These are phyloP conservation scores for Gonapodya sp. DNA, from an alignment of 192 early-diverging fungal species.

Conservation along the genomic window DNA sequence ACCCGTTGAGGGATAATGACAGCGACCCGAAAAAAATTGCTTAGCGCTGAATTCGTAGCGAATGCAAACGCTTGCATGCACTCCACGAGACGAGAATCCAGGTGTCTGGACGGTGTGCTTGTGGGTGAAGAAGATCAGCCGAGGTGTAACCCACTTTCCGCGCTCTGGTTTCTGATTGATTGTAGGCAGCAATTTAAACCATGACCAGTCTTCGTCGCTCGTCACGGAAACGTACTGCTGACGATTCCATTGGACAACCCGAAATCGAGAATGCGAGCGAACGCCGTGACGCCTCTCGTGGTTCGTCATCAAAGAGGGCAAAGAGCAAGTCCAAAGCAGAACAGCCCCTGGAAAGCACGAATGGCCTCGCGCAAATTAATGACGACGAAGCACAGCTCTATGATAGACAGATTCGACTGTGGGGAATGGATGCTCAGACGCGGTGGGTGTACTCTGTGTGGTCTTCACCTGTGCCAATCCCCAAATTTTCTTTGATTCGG, in stretches of 20 bases:
- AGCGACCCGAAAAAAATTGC: no score
- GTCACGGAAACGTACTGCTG: neutral
- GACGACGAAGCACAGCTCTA: conserved; percentile 86
- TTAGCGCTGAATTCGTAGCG: no score
- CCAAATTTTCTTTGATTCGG: neutral
- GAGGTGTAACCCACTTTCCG: no score
- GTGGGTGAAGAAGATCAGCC: no score
- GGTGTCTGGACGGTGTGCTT: no score
- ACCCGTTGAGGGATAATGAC: no score
- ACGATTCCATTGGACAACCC: neutral
- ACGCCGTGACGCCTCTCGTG: neutral
- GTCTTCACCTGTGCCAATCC: neutral
- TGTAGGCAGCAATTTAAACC: no score
- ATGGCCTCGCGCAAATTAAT: conserved; percentile 13
- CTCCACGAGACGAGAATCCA: no score
- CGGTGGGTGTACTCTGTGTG: conserved; percentile 29
- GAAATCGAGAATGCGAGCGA: neutral
- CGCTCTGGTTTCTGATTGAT: no score
- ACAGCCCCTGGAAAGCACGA: neutral
- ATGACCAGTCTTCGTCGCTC: neutral
- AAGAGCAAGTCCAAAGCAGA: neutral
- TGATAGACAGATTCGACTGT: conserved; percentile 94
- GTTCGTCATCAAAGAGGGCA: neutral
- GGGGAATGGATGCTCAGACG: conserved; percentile 89
- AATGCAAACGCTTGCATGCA: no score